Evolutionary conservation across 108 stramenopile genomes (phyloP).

Genomic region (Nannochloropsis salina): DNA sequence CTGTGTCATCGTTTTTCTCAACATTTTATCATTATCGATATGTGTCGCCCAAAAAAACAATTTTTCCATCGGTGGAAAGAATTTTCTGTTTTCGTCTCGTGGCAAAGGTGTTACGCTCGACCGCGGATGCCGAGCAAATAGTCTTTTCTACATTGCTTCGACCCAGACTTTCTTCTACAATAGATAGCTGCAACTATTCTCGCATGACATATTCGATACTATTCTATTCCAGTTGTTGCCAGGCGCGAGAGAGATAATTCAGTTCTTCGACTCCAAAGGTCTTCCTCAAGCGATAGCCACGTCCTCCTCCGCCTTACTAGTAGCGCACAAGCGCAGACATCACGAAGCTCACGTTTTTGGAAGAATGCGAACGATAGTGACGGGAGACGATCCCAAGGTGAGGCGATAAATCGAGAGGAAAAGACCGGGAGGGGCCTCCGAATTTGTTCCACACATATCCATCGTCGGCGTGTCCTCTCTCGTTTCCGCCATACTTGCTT

Average conservation of each 20-base stretch:
- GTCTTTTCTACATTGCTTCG: too few species aligned
- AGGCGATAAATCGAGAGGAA: neutral
- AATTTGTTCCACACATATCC: neutral
- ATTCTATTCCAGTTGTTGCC: neutral
- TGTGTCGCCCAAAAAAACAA: too few species aligned
- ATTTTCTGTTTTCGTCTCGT: too few species aligned
- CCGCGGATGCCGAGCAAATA: too few species aligned
- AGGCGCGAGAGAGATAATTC: neutral
- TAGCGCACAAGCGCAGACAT: constrained; percentile 31
- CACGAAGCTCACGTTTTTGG: constrained; percentile 35
- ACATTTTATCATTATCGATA: too few species aligned
- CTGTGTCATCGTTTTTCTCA: too few species aligned
- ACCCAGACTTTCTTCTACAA: too few species aligned
- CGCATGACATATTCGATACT: too few species aligned
- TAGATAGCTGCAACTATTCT: too few species aligned
- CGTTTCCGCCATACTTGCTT: neutral
- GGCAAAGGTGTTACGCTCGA: too few species aligned
- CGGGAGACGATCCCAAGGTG: constrained; percentile 42
- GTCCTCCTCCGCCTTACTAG: constrained; percentile 30
- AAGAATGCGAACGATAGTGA: constrained; percentile 38
- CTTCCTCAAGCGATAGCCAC: constrained; percentile 37
- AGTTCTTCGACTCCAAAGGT: neutral
- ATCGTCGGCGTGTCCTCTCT: neutral
- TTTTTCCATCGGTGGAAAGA: too few species aligned
- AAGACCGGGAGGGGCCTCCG: neutral